Evolutionary conservation across 108 stramenopile genomes (phyloP).

Genomic region (Licmophora abbreviata): DNA sequence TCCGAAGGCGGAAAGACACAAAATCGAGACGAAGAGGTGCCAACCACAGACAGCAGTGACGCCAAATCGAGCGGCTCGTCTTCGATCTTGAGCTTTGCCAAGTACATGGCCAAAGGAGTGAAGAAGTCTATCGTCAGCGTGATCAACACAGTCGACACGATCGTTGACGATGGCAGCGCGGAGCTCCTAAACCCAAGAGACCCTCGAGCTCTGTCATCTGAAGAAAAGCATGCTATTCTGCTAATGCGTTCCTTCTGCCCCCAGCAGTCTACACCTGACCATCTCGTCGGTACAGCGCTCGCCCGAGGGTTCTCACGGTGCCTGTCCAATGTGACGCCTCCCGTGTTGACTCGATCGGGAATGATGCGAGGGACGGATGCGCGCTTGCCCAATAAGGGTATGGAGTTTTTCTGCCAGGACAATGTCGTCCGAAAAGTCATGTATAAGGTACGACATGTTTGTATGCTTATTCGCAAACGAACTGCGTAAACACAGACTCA

Average conservation of each 20-base stretch:
- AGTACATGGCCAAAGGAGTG: constrained; percentile 70
- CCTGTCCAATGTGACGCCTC: constrained; percentile 42
- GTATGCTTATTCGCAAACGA: no score
- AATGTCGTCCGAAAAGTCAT: constrained; percentile 27
- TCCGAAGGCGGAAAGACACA: constrained; percentile 13
- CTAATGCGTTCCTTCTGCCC: constrained; percentile 75
- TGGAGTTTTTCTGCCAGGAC: constrained; percentile 24
- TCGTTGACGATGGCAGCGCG: constrained; percentile 41
- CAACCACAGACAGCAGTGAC: constrained; percentile 1
- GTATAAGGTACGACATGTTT: no score
- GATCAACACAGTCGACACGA: constrained; percentile 41
- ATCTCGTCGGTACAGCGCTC: constrained; percentile 52
- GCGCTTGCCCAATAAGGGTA: constrained; percentile 47
- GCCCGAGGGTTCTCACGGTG: constrained; percentile 65
- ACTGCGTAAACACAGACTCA: no score
- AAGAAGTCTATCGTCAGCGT: constrained; percentile 38
- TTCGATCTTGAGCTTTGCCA: constrained; percentile 61
- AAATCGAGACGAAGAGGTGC: constrained; percentile 5
- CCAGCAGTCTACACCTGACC: constrained; percentile 66
- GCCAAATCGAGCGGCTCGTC: constrained; percentile 17
- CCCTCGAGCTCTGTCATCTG: constrained; percentile 47
- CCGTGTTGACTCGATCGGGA: constrained; percentile 51
- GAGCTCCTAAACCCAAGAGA: constrained; percentile 61
- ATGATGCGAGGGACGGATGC: constrained; percentile 55
- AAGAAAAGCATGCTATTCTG: constrained; percentile 59